Evolutionary conservation across 176 grass and related monocot genomes (phyloP), one percentile per base, ranked within the genome.

Genomic region (Rhynchospora pubera): DNA sequence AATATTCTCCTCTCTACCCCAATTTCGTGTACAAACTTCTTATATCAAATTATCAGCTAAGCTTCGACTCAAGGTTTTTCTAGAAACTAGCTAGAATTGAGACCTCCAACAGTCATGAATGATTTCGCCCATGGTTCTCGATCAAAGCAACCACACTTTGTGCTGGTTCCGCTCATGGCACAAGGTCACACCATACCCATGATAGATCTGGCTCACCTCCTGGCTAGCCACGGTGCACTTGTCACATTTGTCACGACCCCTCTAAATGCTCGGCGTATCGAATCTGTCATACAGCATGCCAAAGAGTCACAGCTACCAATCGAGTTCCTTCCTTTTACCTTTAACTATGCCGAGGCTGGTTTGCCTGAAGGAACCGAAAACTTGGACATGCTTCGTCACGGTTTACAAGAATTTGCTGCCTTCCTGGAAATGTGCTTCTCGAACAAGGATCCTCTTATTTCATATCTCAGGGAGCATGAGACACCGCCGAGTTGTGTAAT

Each of bases 211-310:
- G 82, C 66, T 44, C 65, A 72, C 22, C 3, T 85, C 32, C 52
- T 85, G 15, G 32, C 83, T 7, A 16, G 14, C 9, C 68, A 72
- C n/a, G 82, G 68, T 23, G 53, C 26, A 6, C 67, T 45, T 11
- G 82, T 84, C 30, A 84, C 57, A 5, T 44, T 85, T 57, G 42
- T 85, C 83, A 85, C 83, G 11, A 85, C 83, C 21, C 83, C 83
- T 63, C 10, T 85, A 61, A 85, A 85, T 23, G 71, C 83, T 43
- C 10, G 56, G 11, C 83, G 83, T 3, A 79, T 85, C 53, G 57
- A 61, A 59, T 30, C 32, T 71, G 18, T 47, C 34, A 65, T 85
- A 43, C 72, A 79, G 24, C 53, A 34, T 44, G 83, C 71, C 23
- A 53, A 26, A 23, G 83, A 44, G 9, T 50, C 58, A 6, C 12